Conservation (phyloP, 805 yeast genomes). For the Schwanniomyces pseudopolymorphus region DNA sequence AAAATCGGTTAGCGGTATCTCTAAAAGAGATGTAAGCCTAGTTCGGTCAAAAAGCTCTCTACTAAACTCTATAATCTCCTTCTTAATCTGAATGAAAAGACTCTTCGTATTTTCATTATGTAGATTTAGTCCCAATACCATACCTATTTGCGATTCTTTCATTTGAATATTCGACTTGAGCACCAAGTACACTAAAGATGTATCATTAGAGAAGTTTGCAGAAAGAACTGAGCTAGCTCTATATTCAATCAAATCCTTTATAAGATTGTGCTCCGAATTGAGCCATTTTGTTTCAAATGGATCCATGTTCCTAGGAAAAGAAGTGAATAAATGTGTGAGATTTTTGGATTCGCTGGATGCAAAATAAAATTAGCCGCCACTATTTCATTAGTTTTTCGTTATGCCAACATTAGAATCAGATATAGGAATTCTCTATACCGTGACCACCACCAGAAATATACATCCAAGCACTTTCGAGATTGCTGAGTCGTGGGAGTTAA, state of each 20-base stretch:
- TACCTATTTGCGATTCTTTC: conserved; percentile 10
- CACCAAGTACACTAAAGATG: conserved; percentile 11
- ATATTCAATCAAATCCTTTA: conserved; percentile 5
- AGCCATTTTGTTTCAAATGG: conserved; percentile 4
- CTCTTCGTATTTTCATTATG: not conserved
- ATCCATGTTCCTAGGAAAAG: not conserved
- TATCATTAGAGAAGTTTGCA: conserved; percentile 5
- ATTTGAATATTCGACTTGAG: conserved; percentile 8
- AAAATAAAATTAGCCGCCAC: not conserved
- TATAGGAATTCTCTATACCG: not conserved
- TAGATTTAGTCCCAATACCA: conserved; percentile 9
- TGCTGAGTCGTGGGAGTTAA: not conserved
- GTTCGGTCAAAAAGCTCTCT: not conserved
- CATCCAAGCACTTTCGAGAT: not conserved
- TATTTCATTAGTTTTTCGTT: not conserved
- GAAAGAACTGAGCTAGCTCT: not conserved
- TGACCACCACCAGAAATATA: not conserved
- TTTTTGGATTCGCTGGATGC: not conserved
- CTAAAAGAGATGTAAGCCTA: conserved; percentile 4
- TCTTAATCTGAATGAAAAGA: conserved; percentile 6
- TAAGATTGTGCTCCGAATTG: not conserved
- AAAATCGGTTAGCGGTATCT: conserved; percentile 25
- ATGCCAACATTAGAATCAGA: not conserved
- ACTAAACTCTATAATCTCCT: not conserved
- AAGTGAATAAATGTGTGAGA: not conserved